A percentile compares a stretch with the other conserved stretches of the same genome.
Conservation (phyloP, 2,329 filamentous ascomycete genomes). For the Talaromyces pinophilus region DNA sequence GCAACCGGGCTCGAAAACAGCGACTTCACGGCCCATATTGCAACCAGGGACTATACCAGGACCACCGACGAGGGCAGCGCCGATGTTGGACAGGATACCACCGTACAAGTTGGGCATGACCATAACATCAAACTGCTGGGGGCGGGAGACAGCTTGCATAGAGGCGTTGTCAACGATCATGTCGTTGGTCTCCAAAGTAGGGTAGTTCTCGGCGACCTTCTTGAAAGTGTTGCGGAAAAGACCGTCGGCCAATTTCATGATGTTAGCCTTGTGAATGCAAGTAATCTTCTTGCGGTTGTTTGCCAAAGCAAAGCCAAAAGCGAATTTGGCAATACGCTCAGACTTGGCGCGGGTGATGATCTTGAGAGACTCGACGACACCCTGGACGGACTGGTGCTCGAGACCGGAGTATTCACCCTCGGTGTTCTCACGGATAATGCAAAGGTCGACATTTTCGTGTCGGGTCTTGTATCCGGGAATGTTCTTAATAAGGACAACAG, state of each 20-base stretch:
- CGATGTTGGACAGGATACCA: constrained; percentile 98
- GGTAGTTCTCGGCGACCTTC: constrained; percentile 89
- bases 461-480: constrained; percentile 97
- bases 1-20: constrained; percentile 98
- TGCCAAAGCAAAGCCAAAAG: constrained; percentile 94
- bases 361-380: constrained; percentile 98
- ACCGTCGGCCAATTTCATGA: constrained; percentile 99
- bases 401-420: constrained; percentile 99
- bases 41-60: constrained; percentile 96
- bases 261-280: constrained; percentile 99
- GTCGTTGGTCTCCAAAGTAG: constrained; percentile 92
- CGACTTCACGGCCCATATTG: constrained; percentile 99
- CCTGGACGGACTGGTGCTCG: constrained; percentile 94
- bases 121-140: constrained; percentile 99
- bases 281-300: constrained; percentile 99
- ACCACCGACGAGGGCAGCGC: constrained; percentile 92
- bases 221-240: constrained; percentile 98
- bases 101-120: constrained; percentile 99
- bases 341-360: constrained; percentile 99
- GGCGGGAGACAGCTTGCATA: constrained; percentile 96
- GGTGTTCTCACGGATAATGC: constrained; percentile 99
- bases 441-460: constrained; percentile 95
- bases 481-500: constrained; percentile 98
- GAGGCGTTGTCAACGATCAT: constrained; percentile 99
- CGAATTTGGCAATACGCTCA: constrained; percentile 98